Conservation (phyloP, 768 basidiomycete species). For the Leccinum boreale region DNA sequence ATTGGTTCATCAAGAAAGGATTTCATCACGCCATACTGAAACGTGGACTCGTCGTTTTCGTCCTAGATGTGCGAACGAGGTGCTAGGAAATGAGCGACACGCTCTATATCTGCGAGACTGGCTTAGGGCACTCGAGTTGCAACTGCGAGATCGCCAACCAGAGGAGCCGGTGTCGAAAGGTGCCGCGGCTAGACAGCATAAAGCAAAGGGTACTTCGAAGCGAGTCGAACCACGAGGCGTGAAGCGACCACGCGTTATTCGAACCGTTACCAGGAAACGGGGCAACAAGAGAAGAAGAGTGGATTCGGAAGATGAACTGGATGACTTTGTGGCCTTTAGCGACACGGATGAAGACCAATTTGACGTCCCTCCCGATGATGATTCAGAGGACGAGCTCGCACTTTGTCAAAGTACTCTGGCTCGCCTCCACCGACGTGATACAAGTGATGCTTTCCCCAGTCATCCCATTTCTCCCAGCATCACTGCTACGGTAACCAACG, state of each 20-base stretch:
- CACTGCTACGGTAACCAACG: constrained; percentile 1
- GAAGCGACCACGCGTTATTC: constrained; percentile 61
- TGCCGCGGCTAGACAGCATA: constrained; percentile 7
- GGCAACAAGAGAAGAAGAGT: constrained; percentile 53
- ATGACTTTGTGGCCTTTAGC: constrained; percentile 54
- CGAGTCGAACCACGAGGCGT: constrained; percentile 32
- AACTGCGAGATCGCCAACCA: constrained; percentile 27
- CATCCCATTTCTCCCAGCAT: background rate
- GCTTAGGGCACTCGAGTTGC: constrained; percentile 68
- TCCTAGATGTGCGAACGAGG: constrained; percentile 67
- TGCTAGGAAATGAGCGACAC: constrained; percentile 73
- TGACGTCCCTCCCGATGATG: constrained; percentile 35
- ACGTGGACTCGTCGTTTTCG: constrained; percentile 76
- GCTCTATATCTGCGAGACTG: constrained; percentile 75
- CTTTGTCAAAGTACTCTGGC: constrained; percentile 24
- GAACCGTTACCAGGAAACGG: constrained; percentile 45
- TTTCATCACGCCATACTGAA: constrained; percentile 30
- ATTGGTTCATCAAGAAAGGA: constrained; percentile 17
- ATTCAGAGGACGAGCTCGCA: constrained; percentile 34
- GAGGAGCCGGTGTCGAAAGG: constrained; percentile 1
- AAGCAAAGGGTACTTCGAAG: constrained; percentile 25
- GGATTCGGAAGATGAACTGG: constrained; percentile 52
- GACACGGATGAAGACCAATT: constrained; percentile 30
- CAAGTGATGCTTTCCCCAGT: background rate
- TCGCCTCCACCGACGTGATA: constrained; percentile 14